Base-by-base conservation (phyloP, 2,329 filamentous ascomycete genomes). In the Geosmithia putterillii region DNA sequence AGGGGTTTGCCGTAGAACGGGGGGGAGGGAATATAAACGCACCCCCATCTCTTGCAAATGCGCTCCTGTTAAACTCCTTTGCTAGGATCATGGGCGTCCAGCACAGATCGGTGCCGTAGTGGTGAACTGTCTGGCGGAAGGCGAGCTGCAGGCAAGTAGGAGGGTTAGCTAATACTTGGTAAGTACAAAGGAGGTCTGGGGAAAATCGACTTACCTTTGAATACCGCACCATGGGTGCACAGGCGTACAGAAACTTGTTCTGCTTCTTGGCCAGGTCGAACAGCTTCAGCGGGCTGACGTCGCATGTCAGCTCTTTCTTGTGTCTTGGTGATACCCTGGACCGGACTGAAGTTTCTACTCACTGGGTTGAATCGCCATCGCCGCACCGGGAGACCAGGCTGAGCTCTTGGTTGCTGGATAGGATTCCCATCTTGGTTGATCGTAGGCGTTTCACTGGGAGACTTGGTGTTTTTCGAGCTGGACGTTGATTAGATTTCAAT, bases 51-150 rank as follows among this genome's bases (percentile, higher is more conserved):
- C 79, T 66, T 41, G 79, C 79, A 50, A 74, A 62, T 18, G 60
- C 56, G 52, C 66, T 81, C 20, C 79, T 67, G 60, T 81, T 81
- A 57, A 82, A 83, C 54, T 82, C 79, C 53, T 81, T 82, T 42
- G 79, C 77, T 3, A 82, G 63, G 44, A 82, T 76, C 81, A 85
- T 85, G 38, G 81, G 81, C 2, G 80, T 83, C 74, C 81, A 85
- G 50, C 74, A 78, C 7, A 85, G 57, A 56, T 85, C 80, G 15
- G 74, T 73, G 40, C 73, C 75, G 56, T 81, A 84, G 40, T 73
- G 65, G 47, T 77, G 70, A 3, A 80, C 76, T 0, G 81, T 79
- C 51, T 83, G 73, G 40, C 81, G 73, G 54, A 86, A 85, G 39
- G 81, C 80, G 37, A 85, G 70, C 71, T 82, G 23, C 48, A 51